phyloP scores from a whole-genome alignment of 2,329 filamentous ascomycete species.

The Lithohypha guttulata region DNA sequence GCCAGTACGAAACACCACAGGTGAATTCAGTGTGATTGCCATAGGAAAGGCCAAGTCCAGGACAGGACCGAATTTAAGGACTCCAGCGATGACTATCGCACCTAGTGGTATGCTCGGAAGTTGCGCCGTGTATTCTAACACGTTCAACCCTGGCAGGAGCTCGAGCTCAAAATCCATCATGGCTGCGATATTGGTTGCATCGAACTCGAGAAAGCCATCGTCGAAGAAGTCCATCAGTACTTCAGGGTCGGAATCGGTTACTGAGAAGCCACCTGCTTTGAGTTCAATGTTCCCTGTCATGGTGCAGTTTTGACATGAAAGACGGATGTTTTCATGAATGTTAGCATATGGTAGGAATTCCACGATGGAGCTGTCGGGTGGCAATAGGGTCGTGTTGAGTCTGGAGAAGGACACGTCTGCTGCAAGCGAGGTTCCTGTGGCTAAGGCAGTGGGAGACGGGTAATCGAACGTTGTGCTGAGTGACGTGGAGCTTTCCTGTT shows the following conservation, averaged over 20 bases:
- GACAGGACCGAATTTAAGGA: constrained; percentile 2
- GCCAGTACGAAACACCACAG: constrained; percentile 12
- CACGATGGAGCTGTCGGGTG: background rate
- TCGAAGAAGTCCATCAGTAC: constrained; percentile 17
- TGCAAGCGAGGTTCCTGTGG: background rate
- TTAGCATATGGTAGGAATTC: background rate
- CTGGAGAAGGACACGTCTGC: background rate
- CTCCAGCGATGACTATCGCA: constrained; percentile 16
- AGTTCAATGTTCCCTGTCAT: constrained; percentile 13
- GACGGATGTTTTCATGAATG: constrained; percentile 16
- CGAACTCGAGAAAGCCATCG: constrained; percentile 17
- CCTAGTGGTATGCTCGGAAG: constrained; percentile 19
- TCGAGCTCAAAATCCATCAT: constrained; percentile 19
- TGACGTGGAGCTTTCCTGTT: background rate
- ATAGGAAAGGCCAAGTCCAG: background rate
- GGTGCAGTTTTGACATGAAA: constrained; percentile 20
- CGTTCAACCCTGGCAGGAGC: constrained; percentile 9
- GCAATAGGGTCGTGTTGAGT: constrained; percentile 9
- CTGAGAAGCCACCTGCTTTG: constrained; percentile 3
- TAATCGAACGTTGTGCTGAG: background rate
- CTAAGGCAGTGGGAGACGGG: background rate
- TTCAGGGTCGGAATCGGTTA: constrained; percentile 1
- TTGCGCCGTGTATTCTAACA: constrained; percentile 13
- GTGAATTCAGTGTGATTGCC: background rate
- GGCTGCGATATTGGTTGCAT: constrained; percentile 15